phyloP scores from a whole-genome alignment of 768 basidiomycete species.

The Rhodotorula graminis region DNA sequence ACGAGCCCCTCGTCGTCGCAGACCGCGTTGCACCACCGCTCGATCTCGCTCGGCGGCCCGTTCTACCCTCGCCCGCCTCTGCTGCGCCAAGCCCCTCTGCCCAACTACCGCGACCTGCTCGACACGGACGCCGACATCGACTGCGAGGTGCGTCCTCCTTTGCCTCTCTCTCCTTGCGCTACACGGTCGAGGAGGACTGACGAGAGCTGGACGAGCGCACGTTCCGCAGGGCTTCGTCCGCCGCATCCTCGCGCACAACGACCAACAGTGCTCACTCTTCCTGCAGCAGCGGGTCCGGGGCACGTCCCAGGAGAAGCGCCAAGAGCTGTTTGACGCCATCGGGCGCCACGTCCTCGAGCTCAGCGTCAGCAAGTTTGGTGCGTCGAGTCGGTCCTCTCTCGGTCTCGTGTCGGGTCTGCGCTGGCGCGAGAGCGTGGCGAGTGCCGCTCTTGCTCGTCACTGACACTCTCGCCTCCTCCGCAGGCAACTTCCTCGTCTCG shows the following conservation, averaged over 20 bases:
- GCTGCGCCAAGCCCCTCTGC: not conserved
- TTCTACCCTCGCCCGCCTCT: not conserved
- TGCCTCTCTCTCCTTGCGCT: not conserved
- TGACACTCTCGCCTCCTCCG: accelerated
- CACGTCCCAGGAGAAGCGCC: not conserved
- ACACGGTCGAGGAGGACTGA: no score
- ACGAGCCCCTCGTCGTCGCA: not conserved
- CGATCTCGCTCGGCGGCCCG: not conserved
- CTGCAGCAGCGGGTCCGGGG: conserved; percentile 31
- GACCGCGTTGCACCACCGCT: not conserved
- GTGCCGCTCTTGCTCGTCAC: no score
- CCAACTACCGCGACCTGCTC: conserved; percentile 30
- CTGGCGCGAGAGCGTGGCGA: not conserved
- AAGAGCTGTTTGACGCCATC: conserved; percentile 15
- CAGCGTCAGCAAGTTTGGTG: conserved; percentile 32
- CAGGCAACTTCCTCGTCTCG: conserved; percentile 38
- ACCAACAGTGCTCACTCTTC: conserved; percentile 39
- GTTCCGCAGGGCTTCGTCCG: conserved; percentile 33
- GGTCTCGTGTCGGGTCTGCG: not conserved
- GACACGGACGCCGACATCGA: conserved; percentile 29
- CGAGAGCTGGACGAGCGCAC: no score
- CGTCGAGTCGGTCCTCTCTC: not conserved
- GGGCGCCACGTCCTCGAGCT: conserved; percentile 14
- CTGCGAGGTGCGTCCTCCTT: conserved; percentile 26
- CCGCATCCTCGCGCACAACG: conserved; percentile 24